phyloP scores from a whole-genome alignment of 2,329 filamentous ascomycete species.

The Penicillium sp. region DNA sequence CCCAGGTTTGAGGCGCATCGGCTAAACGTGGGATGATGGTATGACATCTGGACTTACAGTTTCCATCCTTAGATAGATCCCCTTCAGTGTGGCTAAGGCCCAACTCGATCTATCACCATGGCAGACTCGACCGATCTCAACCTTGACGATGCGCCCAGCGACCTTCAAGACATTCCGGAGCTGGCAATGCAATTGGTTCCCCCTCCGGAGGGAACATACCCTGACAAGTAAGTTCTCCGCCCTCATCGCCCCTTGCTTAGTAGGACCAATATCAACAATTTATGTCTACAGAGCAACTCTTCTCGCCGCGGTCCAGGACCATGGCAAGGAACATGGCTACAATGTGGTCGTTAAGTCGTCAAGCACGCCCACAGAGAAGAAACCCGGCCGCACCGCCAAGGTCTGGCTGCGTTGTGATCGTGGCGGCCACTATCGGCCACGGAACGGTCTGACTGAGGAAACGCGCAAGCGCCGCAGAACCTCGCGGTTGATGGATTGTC shows the following conservation, averaged over 20 bases:
- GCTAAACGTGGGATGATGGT: slow-evolving; percentile 13
- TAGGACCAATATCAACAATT: slow-evolving; percentile 6
- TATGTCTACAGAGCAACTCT: slow-evolving; percentile 26
- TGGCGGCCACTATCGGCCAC: slow-evolving; percentile 38
- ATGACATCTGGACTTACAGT: slow-evolving; percentile 16
- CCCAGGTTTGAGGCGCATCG: slow-evolving; percentile 5
- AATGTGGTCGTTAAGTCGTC: slow-evolving; percentile 42
- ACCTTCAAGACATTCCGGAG: slow-evolving; percentile 40
- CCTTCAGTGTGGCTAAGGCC: slow-evolving; percentile 13
- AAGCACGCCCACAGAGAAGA: slow-evolving; percentile 39
- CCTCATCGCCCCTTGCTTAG: background rate
- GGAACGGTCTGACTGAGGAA: slow-evolving; percentile 40
- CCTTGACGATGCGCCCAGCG: slow-evolving; percentile 37
- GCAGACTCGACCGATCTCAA: slow-evolving; percentile 37
- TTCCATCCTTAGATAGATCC: background rate
- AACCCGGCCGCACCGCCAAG: slow-evolving; percentile 38
- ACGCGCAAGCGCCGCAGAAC: slow-evolving; percentile 38
- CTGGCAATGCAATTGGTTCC: slow-evolving; percentile 36
- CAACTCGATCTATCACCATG: slow-evolving; percentile 25
- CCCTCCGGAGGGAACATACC: slow-evolving; percentile 38
- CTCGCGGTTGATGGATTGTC: slow-evolving; percentile 39
- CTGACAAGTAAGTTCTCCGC: slow-evolving; percentile 31
- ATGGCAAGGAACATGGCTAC: slow-evolving; percentile 38
- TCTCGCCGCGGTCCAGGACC: slow-evolving; percentile 35
- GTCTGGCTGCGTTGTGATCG: slow-evolving; percentile 40